Percentiles rank a stretch among this genome's conserved stretches.
Conservation (phyloP, 1,139 yeast species). For the Nematodospora anomalae region DNA sequence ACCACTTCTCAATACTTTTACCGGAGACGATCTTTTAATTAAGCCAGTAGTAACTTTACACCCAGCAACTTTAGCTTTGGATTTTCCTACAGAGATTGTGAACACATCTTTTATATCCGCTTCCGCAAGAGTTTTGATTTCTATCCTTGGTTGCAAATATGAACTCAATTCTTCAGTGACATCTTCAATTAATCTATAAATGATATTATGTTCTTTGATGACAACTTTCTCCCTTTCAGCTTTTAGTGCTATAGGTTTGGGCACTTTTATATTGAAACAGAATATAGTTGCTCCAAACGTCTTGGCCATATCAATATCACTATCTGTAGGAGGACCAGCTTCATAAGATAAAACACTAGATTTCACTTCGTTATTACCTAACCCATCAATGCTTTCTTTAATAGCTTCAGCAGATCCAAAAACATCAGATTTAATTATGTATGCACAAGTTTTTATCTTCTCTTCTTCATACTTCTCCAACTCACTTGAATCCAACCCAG, state of each 20-base stretch:
- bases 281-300: slow-evolving; percentile 71
- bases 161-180: slow-evolving; percentile 67
- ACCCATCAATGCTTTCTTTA: slow-evolving; percentile 70
- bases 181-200: slow-evolving; percentile 83
- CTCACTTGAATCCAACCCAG: slow-evolving; percentile 52
- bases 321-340: slow-evolving; percentile 84
- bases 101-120: slow-evolving; percentile 73
- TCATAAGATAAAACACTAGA: slow-evolving; percentile 68
- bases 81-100: slow-evolving; percentile 56
- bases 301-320: slow-evolving; percentile 80
- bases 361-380: slow-evolving; percentile 84
- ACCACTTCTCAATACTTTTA: slow-evolving; percentile 62
- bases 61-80: slow-evolving; percentile 73
- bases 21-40: slow-evolving; percentile 56
- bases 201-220: slow-evolving; percentile 70
- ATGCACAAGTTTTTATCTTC: slow-evolving; percentile 42
- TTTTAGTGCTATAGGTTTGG: slow-evolving; percentile 60
- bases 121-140: slow-evolving; percentile 66
- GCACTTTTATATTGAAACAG: slow-evolving; percentile 73
- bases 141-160: slow-evolving; percentile 65
- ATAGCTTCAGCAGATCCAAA: slow-evolving; percentile 66
- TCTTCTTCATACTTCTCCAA: slow-evolving; percentile 25
- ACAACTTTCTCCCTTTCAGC: slow-evolving; percentile 64
- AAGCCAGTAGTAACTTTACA: slow-evolving; percentile 77
- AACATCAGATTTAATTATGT: slow-evolving; percentile 86